A percentile compares a stretch with the other conserved stretches of the same genome.
phyloP scores from a whole-genome alignment of 1,139 yeast species.

The Taphrina wiesneri region DNA sequence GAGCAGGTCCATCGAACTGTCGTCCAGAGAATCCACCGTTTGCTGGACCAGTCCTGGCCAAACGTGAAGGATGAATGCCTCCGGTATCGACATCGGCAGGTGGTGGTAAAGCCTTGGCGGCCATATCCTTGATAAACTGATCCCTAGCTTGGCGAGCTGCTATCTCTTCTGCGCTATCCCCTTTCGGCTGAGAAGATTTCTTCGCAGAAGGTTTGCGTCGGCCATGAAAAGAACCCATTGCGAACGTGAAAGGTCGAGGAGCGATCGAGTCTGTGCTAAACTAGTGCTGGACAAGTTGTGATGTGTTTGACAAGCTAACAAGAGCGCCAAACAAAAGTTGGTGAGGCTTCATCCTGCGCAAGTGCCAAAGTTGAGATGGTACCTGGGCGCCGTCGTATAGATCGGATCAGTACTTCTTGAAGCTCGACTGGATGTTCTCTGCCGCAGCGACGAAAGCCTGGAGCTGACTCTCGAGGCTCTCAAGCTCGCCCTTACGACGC shows the following conservation, averaged over 20 bases:
- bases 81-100: conserved; percentile 20
- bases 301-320: neutral
- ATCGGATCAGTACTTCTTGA: conserved; percentile 9
- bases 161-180: conserved; percentile 18
- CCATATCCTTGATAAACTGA: conserved; percentile 30
- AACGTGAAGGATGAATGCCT: conserved; percentile 28
- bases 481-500: conserved; percentile 42
- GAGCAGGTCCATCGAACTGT: conserved; percentile 10
- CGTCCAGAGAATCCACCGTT: neutral
- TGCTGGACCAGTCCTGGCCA: conserved; percentile 11
- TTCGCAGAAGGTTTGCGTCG: conserved; percentile 25
- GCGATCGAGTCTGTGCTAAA: neutral
- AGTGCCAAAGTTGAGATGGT: neutral
- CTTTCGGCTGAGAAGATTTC: conserved; percentile 13
- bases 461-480: conserved; percentile 41
- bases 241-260: neutral
- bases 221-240: conserved; percentile 20
- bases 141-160: conserved; percentile 24
- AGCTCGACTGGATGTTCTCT: conserved; percentile 16
- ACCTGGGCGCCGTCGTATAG: neutral
- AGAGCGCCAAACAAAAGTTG: neutral
- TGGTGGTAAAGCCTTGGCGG: conserved; percentile 15
- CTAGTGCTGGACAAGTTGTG: neutral
- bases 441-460: conserved; percentile 39
- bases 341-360: neutral